Conservation (phyloP, 148 eudicot genomes). For the Rhododendron williamsianum region DNA sequence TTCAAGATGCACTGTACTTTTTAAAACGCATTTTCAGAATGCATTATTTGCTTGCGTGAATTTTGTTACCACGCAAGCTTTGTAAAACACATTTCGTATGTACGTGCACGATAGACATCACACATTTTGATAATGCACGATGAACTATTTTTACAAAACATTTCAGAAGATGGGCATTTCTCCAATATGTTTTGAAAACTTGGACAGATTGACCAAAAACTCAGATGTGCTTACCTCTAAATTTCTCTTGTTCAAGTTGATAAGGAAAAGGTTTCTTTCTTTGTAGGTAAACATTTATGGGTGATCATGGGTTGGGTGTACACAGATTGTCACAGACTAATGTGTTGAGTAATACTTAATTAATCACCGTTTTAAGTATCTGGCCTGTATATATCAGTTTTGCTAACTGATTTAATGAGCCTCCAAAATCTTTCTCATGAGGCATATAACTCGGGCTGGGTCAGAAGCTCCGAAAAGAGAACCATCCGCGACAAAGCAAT, state of each 20-base stretch:
- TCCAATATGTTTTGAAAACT: background rate
- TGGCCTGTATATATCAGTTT: conserved; percentile 14
- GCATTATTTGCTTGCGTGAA: too few species aligned
- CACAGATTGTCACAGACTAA: too few species aligned
- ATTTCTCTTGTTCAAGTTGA: background rate
- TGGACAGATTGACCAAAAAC: too few species aligned
- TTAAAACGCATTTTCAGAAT: too few species aligned
- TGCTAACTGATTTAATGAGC: conserved; percentile 20
- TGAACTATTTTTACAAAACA: too few species aligned
- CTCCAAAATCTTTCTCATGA: conserved; percentile 60
- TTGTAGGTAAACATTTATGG: background rate
- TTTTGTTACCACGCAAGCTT: too few species aligned
- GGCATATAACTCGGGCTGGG: conserved; percentile 66
- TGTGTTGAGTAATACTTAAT: background rate
- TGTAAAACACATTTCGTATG: too few species aligned
- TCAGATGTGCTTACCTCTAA: background rate
- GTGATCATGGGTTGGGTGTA: background rate
- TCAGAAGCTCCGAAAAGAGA: conserved; percentile 81
- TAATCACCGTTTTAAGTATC: background rate
- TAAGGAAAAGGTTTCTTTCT: background rate
- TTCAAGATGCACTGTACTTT: too few species aligned
- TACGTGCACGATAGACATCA: too few species aligned
- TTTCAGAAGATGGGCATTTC: too few species aligned
- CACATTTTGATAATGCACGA: too few species aligned
- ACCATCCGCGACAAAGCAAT: conserved; percentile 90